A percentile compares a stretch with the other conserved stretches of the same genome.
Conservation (phyloP, 2,329 filamentous ascomycete genomes). For the Cladosporium sp. region DNA sequence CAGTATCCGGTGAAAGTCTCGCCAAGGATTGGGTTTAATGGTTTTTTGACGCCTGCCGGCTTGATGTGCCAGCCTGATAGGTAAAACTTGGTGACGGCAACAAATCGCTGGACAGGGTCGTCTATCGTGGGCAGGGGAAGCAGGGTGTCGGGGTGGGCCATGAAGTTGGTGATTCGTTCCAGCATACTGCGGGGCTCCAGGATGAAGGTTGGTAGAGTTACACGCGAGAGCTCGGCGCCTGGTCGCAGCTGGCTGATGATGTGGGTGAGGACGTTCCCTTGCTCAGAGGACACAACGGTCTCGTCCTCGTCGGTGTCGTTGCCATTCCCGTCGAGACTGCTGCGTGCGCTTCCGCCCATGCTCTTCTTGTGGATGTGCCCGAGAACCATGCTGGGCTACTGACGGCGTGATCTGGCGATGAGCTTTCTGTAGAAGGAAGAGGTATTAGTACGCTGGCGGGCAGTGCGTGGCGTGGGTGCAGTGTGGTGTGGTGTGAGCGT, state of each 20-base stretch:
- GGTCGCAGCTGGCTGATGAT: conserved; percentile 97
- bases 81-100: conserved; percentile 97
- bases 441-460: too few relatives aligned
- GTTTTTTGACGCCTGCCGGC: conserved; percentile 96
- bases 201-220: conserved; percentile 96
- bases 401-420: too few relatives aligned
- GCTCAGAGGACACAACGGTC: conserved; percentile 81
- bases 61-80: conserved; percentile 98
- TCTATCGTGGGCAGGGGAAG: conserved; percentile 84
- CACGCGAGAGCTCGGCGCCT: conserved; percentile 89
- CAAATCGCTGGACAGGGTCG: conserved; percentile 85
- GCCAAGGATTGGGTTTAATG: conserved; percentile 92
- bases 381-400: conserved; percentile 49
- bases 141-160: conserved; percentile 97
- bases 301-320: conserved; percentile 56
- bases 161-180: conserved; percentile 99
- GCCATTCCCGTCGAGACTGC: conserved; percentile 46
- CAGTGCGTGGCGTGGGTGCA: not conserved
- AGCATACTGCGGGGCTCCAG: conserved; percentile 97
- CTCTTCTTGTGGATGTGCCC: conserved; percentile 52
- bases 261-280: conserved; percentile 94
- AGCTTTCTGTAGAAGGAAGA: not conserved
- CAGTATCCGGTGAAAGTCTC: conserved; percentile 95
- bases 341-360: conserved; percentile 42
- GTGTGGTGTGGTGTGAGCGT: conserved; percentile 1